Conservation (phyloP, 495 filamentous ascomycete species). For the Penicillium mononematosum region DNA sequence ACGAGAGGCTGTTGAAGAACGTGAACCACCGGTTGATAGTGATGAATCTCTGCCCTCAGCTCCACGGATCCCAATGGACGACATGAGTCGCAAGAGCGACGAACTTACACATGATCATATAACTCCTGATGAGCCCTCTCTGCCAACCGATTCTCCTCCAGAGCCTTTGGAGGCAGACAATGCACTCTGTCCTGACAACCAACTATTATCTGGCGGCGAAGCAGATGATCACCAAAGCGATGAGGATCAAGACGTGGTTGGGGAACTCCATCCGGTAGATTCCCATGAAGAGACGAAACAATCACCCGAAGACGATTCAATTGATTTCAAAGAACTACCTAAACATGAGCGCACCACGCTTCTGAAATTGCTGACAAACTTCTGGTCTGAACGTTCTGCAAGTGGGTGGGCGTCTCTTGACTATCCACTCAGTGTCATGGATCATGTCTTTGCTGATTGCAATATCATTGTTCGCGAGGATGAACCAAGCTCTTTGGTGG, state of each 20-base stretch:
- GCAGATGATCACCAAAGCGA: constrained; percentile 62
- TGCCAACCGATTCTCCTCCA: constrained; percentile 27
- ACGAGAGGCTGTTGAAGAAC: constrained; percentile 85
- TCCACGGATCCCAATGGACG: constrained; percentile 28
- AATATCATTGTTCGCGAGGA: constrained; percentile 97
- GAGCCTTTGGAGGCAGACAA: constrained; percentile 53
- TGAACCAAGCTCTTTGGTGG: constrained; percentile 93
- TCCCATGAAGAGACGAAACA: constrained; percentile 62
- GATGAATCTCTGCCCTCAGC: constrained; percentile 35
- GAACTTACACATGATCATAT: constrained; percentile 28
- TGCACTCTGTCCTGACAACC: constrained; percentile 49
- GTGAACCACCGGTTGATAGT: constrained; percentile 70
- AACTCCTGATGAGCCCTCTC: constrained; percentile 20
- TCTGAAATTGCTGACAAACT: constrained; percentile 91
- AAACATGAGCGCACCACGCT: constrained; percentile 89
- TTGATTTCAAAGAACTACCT: constrained; percentile 71
- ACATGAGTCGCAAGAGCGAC: constrained; percentile 30
- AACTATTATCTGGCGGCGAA: constrained; percentile 65
- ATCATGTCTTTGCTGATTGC: constrained; percentile 97
- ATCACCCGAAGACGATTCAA: constrained; percentile 52
- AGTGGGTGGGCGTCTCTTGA: constrained; percentile 95
- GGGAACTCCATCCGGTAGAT: constrained; percentile 66
- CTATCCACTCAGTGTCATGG: constrained; percentile 81
- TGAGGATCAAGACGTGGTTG: constrained; percentile 59
- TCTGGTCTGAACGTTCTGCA: constrained; percentile 97